Conservation (phyloP, 2,329 filamentous ascomycete genomes). For the Hortaea werneckii region DNA sequence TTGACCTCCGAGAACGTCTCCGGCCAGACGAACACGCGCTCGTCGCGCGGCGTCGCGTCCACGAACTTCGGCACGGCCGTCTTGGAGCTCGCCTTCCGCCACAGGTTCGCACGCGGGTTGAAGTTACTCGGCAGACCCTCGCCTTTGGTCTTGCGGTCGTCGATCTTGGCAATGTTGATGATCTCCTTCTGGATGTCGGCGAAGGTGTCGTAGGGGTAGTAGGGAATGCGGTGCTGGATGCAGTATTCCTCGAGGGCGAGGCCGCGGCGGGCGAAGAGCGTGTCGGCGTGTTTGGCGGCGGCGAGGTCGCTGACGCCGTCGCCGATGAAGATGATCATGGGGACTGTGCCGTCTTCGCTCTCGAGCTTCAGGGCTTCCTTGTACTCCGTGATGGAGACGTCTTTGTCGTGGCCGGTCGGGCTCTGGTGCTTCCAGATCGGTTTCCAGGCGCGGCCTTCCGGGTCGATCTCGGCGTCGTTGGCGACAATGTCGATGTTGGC, state of each 20-base stretch:
- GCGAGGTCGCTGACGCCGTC: slow-evolving; percentile 59
- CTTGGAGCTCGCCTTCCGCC: slow-evolving; percentile 53
- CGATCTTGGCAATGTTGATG: slow-evolving; percentile 46
- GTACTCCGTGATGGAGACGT: slow-evolving; percentile 52
- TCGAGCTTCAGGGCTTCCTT: slow-evolving; percentile 44
- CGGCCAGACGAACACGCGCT: slow-evolving; percentile 55
- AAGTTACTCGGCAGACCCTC: slow-evolving; percentile 50
- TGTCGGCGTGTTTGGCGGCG: slow-evolving; percentile 55
- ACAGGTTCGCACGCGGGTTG: slow-evolving; percentile 60
- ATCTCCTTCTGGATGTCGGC: slow-evolving; percentile 55
- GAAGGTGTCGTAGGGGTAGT: slow-evolving; percentile 56
- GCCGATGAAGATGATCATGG: slow-evolving; percentile 59
- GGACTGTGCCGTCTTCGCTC: slow-evolving; percentile 51
- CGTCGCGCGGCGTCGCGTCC: slow-evolving; percentile 44
- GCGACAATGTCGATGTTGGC: slow-evolving; percentile 56
- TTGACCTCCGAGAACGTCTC: slow-evolving; percentile 27
- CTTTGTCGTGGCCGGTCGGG: slow-evolving; percentile 58
- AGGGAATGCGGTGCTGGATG: slow-evolving; percentile 48
- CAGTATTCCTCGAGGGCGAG: slow-evolving; percentile 58
- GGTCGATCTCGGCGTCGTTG: slow-evolving; percentile 52
- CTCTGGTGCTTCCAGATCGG: slow-evolving; percentile 58
- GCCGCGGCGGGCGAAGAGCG: slow-evolving; percentile 57
- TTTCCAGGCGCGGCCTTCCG: slow-evolving; percentile 52
- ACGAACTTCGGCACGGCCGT: slow-evolving; percentile 42
- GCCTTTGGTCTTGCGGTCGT: slow-evolving; percentile 51